phyloP scores from a whole-genome alignment of 805 yeast genomes.

The Maudiozyma saulgeensis region DNA sequence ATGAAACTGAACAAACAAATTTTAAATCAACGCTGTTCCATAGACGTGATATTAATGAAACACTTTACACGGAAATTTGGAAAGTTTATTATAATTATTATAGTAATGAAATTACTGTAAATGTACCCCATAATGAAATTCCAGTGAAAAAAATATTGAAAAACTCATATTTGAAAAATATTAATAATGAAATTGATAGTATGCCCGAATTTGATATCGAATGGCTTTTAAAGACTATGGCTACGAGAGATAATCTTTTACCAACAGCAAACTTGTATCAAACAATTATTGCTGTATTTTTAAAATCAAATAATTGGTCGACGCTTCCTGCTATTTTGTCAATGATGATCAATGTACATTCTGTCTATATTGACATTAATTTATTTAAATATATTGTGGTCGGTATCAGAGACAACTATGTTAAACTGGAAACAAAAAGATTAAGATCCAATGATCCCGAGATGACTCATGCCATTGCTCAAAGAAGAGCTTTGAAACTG shows the following conservation, averaged over 20 bases:
- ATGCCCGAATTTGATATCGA: constrained; percentile 10
- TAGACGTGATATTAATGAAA: constrained; percentile 11
- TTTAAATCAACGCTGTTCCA: constrained; percentile 5
- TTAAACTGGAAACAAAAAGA: constrained; percentile 4
- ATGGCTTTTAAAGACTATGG: constrained; percentile 12
- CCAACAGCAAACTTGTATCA: constrained; percentile 13
- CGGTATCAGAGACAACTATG: constrained; percentile 16
- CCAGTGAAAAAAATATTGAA: background rate
- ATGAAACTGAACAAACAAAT: constrained; percentile 4
- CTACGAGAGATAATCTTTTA: constrained; percentile 14
- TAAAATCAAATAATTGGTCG: constrained; percentile 18
- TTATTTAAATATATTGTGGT: constrained; percentile 11
- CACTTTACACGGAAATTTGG: constrained; percentile 29
- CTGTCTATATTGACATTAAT: constrained; percentile 6
- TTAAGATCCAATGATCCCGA: background rate
- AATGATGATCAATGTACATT: constrained; percentile 11
- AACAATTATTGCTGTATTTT: constrained; percentile 13
- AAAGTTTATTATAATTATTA: constrained; percentile 16
- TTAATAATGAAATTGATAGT: constrained; percentile 4
- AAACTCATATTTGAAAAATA: constrained; percentile 2
- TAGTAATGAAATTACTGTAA: constrained; percentile 1
- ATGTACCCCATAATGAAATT: background rate
- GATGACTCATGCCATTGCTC: background rate
- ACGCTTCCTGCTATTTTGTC: constrained; percentile 16
- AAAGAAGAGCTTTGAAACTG: background rate